Percentiles rank a stretch among this genome's conserved stretches.
Evolutionary conservation across 1,284 basidiomycete genomes (phyloP).

Genomic region (Apiotrichum sp.): DNA sequence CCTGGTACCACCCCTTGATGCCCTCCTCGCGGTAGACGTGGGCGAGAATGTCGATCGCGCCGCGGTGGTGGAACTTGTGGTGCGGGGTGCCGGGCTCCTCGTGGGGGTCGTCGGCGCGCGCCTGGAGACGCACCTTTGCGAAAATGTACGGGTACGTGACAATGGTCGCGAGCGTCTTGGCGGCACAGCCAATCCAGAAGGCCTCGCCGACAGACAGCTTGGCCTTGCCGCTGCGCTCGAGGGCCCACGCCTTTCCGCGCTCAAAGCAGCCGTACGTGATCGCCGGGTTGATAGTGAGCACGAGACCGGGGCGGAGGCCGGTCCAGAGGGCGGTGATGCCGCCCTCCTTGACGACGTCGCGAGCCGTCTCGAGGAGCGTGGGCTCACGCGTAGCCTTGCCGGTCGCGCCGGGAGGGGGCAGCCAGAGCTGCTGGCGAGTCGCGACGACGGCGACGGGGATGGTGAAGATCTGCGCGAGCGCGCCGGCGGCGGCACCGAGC

Average conservation of each 20-base stretch:
- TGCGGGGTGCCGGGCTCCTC: conserved; percentile 10
- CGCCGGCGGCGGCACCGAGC: conserved; percentile 87
- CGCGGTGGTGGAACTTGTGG: conserved; percentile 10
- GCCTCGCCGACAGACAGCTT: conserved; percentile 58
- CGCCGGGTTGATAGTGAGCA: conserved; percentile 92
- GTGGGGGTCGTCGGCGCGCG: conserved; percentile 46
- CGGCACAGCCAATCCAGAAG: conserved; percentile 85
- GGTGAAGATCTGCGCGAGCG: conserved; percentile 94
- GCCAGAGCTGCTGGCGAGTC: conserved; percentile 87
- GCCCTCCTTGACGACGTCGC: conserved; percentile 86
- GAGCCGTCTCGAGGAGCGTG: conserved; percentile 59
- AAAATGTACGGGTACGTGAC: conserved; percentile 56
- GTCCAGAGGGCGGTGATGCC: conserved; percentile 90
- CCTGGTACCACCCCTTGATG: conserved; percentile 91
- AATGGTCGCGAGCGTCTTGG: conserved; percentile 92
- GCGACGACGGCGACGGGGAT: conserved; percentile 97
- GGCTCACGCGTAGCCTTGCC: conserved; percentile 29
- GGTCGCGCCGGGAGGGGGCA: conserved; percentile 13
- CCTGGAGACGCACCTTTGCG: conserved; percentile 92
- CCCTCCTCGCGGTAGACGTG: conserved; percentile 71
- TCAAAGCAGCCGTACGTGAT: conserved; percentile 98
- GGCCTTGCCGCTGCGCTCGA: conserved; percentile 31
- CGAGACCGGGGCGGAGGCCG: conserved; percentile 84
- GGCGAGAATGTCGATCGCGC: conserved; percentile 53
- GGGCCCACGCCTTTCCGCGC: conserved; percentile 61